Evolutionary conservation across 495 filamentous ascomycete genomes (phyloP).

Genomic region (Aspergillus conjunctus): DNA sequence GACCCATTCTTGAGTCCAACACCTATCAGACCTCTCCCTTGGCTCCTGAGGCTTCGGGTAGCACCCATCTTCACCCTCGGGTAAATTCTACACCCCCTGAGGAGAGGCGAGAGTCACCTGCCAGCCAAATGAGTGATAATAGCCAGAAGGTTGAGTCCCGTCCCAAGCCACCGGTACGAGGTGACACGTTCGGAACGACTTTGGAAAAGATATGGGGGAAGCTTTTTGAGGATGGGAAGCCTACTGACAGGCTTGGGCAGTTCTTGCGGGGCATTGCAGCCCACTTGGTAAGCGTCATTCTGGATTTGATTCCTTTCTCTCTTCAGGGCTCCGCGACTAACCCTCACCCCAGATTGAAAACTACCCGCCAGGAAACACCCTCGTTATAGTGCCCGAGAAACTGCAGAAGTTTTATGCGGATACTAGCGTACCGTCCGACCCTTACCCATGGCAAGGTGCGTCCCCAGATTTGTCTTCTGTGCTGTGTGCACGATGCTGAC

Average conservation of each 20-base stretch:
- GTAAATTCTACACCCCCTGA: conserved; percentile 25
- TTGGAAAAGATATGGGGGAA: conserved; percentile 75
- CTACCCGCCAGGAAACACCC: conserved; percentile 68
- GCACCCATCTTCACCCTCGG: conserved; percentile 31
- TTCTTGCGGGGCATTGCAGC: conserved; percentile 77
- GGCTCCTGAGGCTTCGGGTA: conserved; percentile 28
- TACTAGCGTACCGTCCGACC: conserved; percentile 62
- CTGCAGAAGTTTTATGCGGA: conserved; percentile 76
- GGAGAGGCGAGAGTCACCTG: conserved; percentile 32
- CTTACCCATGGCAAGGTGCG: conserved; percentile 65
- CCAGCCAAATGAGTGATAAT: conserved; percentile 42
- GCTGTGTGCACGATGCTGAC: conserved; percentile 17
- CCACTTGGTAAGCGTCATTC: conserved; percentile 63
- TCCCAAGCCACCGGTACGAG: conserved; percentile 47
- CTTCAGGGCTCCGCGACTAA: background rate
- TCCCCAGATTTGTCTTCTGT: background rate
- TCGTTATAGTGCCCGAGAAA: conserved; percentile 82
- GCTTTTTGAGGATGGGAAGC: conserved; percentile 70
- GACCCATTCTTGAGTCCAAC: conserved; percentile 29
- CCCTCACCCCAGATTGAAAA: conserved; percentile 65
- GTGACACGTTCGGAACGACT: conserved; percentile 54
- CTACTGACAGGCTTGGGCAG: conserved; percentile 67
- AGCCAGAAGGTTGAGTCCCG: conserved; percentile 35
- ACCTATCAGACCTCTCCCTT: conserved; percentile 50
- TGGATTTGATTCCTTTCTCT: background rate